Base-by-base conservation (phyloP, 371 early-diverging fungal species). In the Apophysomyces trapeziformis region DNA sequence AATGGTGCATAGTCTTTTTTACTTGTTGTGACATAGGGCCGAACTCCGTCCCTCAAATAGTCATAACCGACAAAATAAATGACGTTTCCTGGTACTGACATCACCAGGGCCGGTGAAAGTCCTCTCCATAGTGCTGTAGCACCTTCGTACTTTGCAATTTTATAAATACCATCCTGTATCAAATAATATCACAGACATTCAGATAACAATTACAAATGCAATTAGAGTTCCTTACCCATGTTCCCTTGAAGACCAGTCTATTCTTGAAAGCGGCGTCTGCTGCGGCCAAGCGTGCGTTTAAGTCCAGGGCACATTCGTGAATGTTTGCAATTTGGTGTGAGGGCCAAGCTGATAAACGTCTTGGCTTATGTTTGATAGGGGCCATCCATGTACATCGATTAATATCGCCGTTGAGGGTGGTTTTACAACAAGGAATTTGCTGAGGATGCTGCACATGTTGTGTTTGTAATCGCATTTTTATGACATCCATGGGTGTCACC, bases 61-160 rank as follows among this genome's bases (percentile, higher is more conserved):
- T 98, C 98, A 72, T 97, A 98, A 5, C 97, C 97, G 3, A 95
- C 89, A 83, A 94, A 97, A 66, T 98, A 98, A 18, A 96, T 89
- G 21, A 95, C 91, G 5, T 95, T 97, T 12, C 96, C 88, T 1
- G 98, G 98, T 1, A 95, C 86, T 7, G 95, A 90, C 88, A 95
- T 94, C 45, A 92, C 71, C 65, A 98, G 71, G 3, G 95, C 91
- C 7, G 97, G 95, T 13, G 90, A 86, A 21, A 98, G 79, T 1
- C 98, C 98, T 62, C 91, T 82, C 95, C 96, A 98, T 38, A 98
- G 79, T 3, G 86, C 84, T 2, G 77, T 57, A 0, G 85, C 60
- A 0, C 98, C 98, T 80, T 98, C 98, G 47, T 89, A 75, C 47
- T 87, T 81, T 4, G 86, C 75, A 69, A 97, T 96, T 60, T 91